A percentile compares a stretch with the other conserved stretches of the same genome.
These are phyloP conservation scores for Tribonema minus DNA, from an alignment of 108 stramenopile species.

Conservation along the genomic window DNA sequence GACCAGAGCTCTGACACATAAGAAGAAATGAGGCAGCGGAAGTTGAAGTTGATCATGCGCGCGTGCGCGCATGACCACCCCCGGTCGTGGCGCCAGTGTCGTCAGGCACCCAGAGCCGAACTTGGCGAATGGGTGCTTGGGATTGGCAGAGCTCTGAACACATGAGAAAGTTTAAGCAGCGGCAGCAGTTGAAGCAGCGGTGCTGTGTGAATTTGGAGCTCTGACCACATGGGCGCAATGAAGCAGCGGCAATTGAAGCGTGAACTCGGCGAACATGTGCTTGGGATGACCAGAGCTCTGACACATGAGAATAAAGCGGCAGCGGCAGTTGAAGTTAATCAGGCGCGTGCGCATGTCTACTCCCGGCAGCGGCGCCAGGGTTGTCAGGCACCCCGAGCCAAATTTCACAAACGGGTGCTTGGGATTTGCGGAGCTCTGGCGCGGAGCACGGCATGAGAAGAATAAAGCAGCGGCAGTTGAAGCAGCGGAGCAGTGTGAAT, in stretches of 20 bases:
- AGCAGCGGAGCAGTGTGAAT: too few species aligned
- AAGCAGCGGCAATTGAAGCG: conserved; percentile 50
- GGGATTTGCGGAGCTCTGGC: conserved; percentile 71
- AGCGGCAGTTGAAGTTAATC: conserved; percentile 34
- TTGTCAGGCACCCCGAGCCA: conserved; percentile 76
- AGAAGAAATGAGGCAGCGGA: conserved; percentile 44
- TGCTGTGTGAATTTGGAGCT: too few species aligned
- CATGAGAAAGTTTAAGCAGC: too few species aligned
- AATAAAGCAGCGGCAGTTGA: too few species aligned
- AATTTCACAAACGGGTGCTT: conserved; percentile 85
- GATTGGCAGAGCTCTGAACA: too few species aligned
- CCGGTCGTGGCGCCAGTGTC: conserved; percentile 41
- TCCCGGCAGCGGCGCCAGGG: conserved; percentile 35
- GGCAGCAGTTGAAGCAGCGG: too few species aligned
- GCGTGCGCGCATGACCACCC: conserved; percentile 12
- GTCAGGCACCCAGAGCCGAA: conserved; percentile 83
- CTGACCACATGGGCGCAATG: too few species aligned
- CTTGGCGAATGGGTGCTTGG: conserved; percentile 77
- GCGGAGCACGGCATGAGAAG: too few species aligned
- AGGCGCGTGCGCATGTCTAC: conserved; percentile 9
- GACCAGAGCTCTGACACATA: too few species aligned
- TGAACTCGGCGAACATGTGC: too few species aligned
- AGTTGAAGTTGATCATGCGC: conserved; percentile 42
- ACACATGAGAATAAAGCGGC: conserved; percentile 49
- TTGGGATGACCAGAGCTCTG: too few species aligned